Base-by-base conservation (phyloP, 768 basidiomycete genomes). In the Russula earlei region DNA sequence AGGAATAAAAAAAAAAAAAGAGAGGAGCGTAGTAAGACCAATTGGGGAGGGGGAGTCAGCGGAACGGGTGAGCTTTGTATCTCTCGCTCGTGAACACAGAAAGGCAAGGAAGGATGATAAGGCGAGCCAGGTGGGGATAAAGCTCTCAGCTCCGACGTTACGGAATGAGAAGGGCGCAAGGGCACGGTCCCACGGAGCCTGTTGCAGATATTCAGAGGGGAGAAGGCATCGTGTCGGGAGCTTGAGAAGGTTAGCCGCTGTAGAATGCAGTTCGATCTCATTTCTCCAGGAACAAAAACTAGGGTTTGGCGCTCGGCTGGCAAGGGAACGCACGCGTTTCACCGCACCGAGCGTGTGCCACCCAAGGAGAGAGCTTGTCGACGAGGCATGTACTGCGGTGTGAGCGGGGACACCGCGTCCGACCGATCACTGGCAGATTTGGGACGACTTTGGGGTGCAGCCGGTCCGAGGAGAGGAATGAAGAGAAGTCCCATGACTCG, bases 151-250 rank as follows among this genome's bases (percentile, higher is more conserved):
- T 49, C 57, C 57, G 57, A 58, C 24, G 41, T 58, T 58, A 58
- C 57, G 57, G 57, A 58, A 58, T 27, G 52, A 49, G 57, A 54
- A 58, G 57, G 57, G 57, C 57, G 57, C 42, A 58, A 58, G 47
- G 57, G 46, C 33, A 49, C 46, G 47, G 52, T 54, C 47, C 47
- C 52, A 54, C 57, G 57, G 57, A 58, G 57, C 22, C 57, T 58
- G 57, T 54, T 58, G 52, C 41, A 43, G 52, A 49, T 43, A 31
- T 41, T 36, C 46, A 31, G 46, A 33, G 43, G 44, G 55, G 25
- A 42, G 41, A 45, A 46, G 50, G 47, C 27, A 54, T 58, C 57
- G 38, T 49, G 57, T 54, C 41, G 47, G 42, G 52, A 25, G 51
- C 52, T 58, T 48, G 52, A 49, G 56, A 58, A 58, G 57, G 57